Evolutionary conservation across 257 asterid genomes (phyloP), one percentile per base, ranked within the genome.

Genomic region (Nyctanthes arbortristis): DNA sequence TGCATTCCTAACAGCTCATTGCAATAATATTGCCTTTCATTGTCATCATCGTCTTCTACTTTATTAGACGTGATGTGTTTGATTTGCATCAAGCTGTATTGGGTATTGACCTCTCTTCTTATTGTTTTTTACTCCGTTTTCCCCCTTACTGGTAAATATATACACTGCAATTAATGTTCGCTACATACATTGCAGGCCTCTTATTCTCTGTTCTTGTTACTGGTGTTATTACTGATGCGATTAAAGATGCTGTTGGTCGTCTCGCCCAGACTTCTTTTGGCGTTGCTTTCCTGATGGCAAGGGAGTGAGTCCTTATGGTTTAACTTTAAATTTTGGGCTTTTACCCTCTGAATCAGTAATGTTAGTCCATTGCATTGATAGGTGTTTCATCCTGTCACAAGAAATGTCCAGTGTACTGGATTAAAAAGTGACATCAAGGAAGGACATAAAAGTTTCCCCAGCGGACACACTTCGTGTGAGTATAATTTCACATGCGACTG

Each of bases 201-300:
- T 77, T 93, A 49, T 93, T 78, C 79, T 83, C 98, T 75, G 96
- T 90, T 13, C 89, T 93, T 55, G 82, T 93, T 66, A 77, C 94
- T 63, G 93, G 79, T 49, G 98, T 90, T 78, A 73, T 93, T 43
- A 90, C 95, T 65, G 98, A 93, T 81, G 92, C 97, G 61, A 90
- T 93, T 59, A 93, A 93, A 85, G 97, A 90, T 83, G 98, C 95
- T 47, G 98, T 93, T 80, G 98, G 98, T 65, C 88, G 98, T 49
- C 98, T 80, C 96, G 98, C 36, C 98, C 98, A 4, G 98, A 93
- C 73, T 93, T 93, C 86, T 93, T 88, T 35, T 93, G 98, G 98
- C 95, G 98, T 43, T 90, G 98, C 84, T 93, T 93, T 73, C 98
- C 98, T 77, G 88, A 93, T 77, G 98, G 98, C 60, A 81, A 74